Evolutionary conservation across 1,284 basidiomycete genomes (phyloP), one percentile per base, ranked within the genome.

Genomic region (Takashimella koratensis): DNA sequence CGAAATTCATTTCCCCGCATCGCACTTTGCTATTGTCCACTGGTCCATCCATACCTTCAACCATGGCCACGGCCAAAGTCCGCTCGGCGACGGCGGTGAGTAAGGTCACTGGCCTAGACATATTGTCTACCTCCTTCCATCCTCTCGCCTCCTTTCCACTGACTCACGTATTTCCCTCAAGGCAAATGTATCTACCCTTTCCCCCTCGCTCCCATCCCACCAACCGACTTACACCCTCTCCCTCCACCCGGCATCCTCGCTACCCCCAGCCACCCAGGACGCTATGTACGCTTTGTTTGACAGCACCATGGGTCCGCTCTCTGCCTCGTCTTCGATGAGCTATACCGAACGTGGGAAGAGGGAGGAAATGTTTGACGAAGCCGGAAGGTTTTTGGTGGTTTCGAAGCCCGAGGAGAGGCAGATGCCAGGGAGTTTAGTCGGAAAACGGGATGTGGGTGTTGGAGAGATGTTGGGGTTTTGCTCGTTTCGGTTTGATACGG

Each of bases 401-500:
- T 40, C 19, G 20, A 13, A 19, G n/a, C 27, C 11, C 19, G 36
- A 48, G 48, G 43, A 19, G 8, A 10, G 16, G 3, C 27, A 20
- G 8, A 60, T 65, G 62, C 61, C 58, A 1, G 57, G 59, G 12
- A 52, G 57, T 2, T 25, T 63, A 42, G 58, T 54, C 30, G n/a
- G 22, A 23, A 30, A 46, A 57, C 52, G 41, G 30, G 55, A 61
- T 21, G 45, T 58, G 23, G 39, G 39, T 3, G 30, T 24, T 2
- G 60, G 63, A 0, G 58, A 62, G 5, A 26, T 74, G 27, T 27
- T 73, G 10, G 74, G 68, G 16, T 76, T 66, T 49, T 65, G 60
- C n/a, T 65, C 64, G 30, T 75, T 74, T 49, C 60, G 73, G n/a
- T 76, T 75, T 48, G 73, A 74, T 48, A 73, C 67, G 3, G 74